Conservation (phyloP, 345 rosid species). For the Capsella bursapastoris region DNA sequence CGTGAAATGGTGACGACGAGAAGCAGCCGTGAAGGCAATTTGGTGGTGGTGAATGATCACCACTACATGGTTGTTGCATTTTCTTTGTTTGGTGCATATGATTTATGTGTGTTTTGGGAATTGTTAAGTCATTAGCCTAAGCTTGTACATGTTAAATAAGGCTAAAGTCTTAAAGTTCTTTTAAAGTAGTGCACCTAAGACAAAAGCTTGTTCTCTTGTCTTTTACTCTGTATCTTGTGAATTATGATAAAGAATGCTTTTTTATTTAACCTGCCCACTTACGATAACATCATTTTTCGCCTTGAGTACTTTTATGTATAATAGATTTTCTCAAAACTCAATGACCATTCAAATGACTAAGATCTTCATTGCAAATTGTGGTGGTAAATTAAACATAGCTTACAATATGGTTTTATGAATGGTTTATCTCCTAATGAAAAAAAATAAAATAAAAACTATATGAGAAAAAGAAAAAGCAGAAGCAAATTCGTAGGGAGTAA, state of each 20-base stretch:
- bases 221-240: too few relatives aligned
- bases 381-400: not conserved
- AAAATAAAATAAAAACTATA: not conserved
- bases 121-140: too few relatives aligned
- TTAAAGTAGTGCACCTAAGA: too few relatives aligned
- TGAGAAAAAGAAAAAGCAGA: not conserved
- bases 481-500: conserved; percentile 1
- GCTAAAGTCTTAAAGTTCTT: too few relatives aligned
- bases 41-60: too few relatives aligned
- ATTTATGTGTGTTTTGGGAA: too few relatives aligned
- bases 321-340: not conserved
- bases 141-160: too few relatives aligned
- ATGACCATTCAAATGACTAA: not conserved
- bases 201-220: too few relatives aligned
- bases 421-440: not conserved
- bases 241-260: too few relatives aligned
- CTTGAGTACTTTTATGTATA: not conserved
- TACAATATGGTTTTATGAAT: not conserved
- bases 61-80: too few relatives aligned
- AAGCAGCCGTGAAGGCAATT: conserved; percentile 60
- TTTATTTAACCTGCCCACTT: too few relatives aligned
- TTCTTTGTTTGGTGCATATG: too few relatives aligned
- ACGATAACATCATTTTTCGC: not conserved
- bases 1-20: conserved; percentile 46
- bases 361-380: not conserved